Evolutionary conservation across 2,329 filamentous ascomycete genomes (phyloP).

Genomic region (Chaetomium sp.): DNA sequence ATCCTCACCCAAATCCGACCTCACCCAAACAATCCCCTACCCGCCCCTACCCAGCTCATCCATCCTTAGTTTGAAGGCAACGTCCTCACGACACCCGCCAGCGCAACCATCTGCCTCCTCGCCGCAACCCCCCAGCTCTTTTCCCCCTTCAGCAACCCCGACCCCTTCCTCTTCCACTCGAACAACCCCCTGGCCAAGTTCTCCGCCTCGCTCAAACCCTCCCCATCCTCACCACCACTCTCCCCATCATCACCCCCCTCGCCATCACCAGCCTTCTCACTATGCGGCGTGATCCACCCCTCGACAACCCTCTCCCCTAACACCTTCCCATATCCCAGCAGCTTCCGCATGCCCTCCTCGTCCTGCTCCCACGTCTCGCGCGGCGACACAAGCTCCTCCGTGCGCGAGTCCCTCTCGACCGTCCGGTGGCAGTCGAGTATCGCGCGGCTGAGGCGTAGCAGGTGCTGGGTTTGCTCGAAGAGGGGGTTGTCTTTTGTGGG

Average conservation of each 20-base stretch:
- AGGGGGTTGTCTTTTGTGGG: slow-evolving; percentile 24
- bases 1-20: background rate
- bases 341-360: slow-evolving; percentile 38
- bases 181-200: slow-evolving; percentile 39
- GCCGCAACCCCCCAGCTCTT: slow-evolving; percentile 32
- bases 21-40: background rate
- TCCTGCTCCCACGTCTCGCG: slow-evolving; percentile 41
- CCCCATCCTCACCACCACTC: slow-evolving; percentile 1
- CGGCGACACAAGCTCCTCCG: slow-evolving; percentile 35
- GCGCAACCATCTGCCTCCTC: slow-evolving; percentile 30
- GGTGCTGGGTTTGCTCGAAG: slow-evolving; percentile 24
- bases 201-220: slow-evolving; percentile 33
- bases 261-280: slow-evolving; percentile 11
- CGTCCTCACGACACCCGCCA: slow-evolving; percentile 25
- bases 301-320: slow-evolving; percentile 38
- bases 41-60: background rate
- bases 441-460: slow-evolving; percentile 31
- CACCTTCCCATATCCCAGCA: slow-evolving; percentile 40
- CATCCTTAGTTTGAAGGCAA: slow-evolving; percentile 11
- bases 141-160: slow-evolving; percentile 10
- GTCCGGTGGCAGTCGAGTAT: slow-evolving; percentile 40
- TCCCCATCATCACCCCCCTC: background rate
- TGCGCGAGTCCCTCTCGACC: slow-evolving; percentile 35
- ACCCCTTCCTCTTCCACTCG: slow-evolving; percentile 36
- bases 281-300: slow-evolving; percentile 28